Evolutionary conservation across 208 protist genomes (phyloP).

Genomic region (Acanthamoeba triangularis): DNA sequence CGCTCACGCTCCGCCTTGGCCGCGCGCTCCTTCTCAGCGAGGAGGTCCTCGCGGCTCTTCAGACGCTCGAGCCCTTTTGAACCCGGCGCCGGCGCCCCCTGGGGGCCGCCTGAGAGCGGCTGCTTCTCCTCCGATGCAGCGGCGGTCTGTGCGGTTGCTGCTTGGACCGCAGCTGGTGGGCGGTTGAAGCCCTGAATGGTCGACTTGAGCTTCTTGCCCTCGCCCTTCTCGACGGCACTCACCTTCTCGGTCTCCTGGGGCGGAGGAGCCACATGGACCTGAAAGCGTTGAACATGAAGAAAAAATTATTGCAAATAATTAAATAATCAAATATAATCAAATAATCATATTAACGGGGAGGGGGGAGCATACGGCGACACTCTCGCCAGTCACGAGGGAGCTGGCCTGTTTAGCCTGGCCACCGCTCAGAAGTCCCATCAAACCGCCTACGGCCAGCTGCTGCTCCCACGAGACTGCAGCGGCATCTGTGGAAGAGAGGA

Average conservation of each 20-base stretch:
- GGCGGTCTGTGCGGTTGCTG: no score
- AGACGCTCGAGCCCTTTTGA: background rate
- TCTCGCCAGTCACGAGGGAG: background rate
- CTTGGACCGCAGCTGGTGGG: no score
- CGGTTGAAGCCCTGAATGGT: conserved; percentile 67
- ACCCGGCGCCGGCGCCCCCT: background rate
- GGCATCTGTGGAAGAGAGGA: background rate
- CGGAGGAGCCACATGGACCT: background rate
- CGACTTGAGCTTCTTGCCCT: conserved; percentile 57
- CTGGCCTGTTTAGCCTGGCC: background rate
- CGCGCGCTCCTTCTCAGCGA: background rate
- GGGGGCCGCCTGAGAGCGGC: background rate
- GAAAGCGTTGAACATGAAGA: background rate
- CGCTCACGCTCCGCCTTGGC: background rate
- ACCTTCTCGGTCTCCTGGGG: background rate
- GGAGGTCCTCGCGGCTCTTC: background rate
- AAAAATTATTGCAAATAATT: background rate
- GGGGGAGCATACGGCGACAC: background rate
- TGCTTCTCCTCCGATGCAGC: background rate
- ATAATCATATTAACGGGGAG: no score
- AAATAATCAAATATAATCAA: background rate
- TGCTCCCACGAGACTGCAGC: conserved; percentile 17
- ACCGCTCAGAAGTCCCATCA: background rate
- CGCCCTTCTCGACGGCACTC: background rate
- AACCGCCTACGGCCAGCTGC: conserved; percentile 2